These are phyloP conservation scores for Leccinum uliginosum DNA, from an alignment of 768 basidiomycete genomes.

Conservation along the genomic window DNA sequence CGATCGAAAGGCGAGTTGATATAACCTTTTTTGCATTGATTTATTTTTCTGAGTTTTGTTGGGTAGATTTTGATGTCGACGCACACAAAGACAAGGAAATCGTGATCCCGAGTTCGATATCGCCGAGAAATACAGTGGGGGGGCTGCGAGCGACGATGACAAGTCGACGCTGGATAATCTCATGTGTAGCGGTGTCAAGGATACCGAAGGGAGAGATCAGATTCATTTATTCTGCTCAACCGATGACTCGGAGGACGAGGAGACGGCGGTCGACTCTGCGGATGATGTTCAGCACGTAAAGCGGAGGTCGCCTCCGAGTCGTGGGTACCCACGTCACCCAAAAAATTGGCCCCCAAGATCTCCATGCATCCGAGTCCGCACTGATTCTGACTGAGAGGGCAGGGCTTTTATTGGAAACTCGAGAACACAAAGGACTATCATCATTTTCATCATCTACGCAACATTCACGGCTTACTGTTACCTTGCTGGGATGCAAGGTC, in stretches of 20 bases:
- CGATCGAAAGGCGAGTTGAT: conserved; percentile 63
- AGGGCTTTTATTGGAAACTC: background rate
- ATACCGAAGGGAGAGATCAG: conserved; percentile 40
- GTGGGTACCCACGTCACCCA: background rate
- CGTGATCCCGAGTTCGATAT: conserved; percentile 10
- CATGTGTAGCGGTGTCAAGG: conserved; percentile 14
- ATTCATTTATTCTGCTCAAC: background rate
- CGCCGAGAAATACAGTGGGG: conserved; percentile 20
- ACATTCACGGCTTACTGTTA: background rate
- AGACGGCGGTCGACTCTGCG: conserved; percentile 1
- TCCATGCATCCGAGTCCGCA: too few relatives aligned
- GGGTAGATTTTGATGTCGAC: conserved; percentile 81
- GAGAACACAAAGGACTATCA: conserved; percentile 1
- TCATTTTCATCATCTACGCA: background rate
- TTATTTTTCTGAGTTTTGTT: background rate
- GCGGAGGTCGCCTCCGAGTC: background rate
- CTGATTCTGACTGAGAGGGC: too few relatives aligned
- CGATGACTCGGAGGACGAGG: conserved; percentile 12
- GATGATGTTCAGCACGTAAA: conserved; percentile 14
- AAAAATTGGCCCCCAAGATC: background rate
- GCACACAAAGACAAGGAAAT: conserved; percentile 54
- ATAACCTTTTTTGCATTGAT: background rate
- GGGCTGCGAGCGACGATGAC: background rate
- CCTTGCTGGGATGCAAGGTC: too few relatives aligned
- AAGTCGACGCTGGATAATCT: conserved; percentile 10